phyloP scores from a whole-genome alignment of 106 monocot genomes.

The Dactylorhiza incarnata region DNA sequence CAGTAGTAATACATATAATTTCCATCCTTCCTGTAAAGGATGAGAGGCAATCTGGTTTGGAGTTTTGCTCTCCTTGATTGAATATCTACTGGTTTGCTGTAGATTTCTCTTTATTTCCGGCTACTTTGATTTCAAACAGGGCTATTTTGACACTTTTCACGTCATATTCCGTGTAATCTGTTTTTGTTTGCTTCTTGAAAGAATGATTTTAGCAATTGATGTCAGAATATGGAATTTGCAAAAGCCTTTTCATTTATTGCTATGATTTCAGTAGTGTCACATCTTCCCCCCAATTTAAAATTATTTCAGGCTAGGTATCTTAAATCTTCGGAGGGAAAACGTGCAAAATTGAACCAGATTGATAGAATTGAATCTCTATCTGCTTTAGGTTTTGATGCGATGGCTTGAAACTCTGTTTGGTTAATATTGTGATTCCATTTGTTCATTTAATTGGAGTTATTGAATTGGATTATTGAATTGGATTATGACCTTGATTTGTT shows the following conservation, averaged over 20 bases:
- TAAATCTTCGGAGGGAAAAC: too few species aligned
- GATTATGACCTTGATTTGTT: background rate
- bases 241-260: background rate
- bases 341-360: too few species aligned
- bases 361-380: too few species aligned
- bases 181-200: background rate
- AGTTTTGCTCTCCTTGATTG: background rate
- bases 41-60: conserved; percentile 26
- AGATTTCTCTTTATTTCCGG: background rate
- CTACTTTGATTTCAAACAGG: background rate
- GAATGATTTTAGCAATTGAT: background rate
- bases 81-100: background rate
- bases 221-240: background rate
- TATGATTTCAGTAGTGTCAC: background rate
- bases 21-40: conserved; percentile 67
- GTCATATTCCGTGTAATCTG: background rate
- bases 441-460: background rate
- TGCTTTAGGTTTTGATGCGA: too few species aligned
- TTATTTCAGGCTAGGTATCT: too few species aligned
- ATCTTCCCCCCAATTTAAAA: too few species aligned
- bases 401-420: too few species aligned
- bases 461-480: conserved; percentile 2
- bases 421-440: too few species aligned
- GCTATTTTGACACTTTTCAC: too few species aligned
- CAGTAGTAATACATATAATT: background rate